Percentiles rank a stretch among this genome's conserved stretches.
Conservation (phyloP, 73 alveolate species). For the Paramecium octaurelia region DNA sequence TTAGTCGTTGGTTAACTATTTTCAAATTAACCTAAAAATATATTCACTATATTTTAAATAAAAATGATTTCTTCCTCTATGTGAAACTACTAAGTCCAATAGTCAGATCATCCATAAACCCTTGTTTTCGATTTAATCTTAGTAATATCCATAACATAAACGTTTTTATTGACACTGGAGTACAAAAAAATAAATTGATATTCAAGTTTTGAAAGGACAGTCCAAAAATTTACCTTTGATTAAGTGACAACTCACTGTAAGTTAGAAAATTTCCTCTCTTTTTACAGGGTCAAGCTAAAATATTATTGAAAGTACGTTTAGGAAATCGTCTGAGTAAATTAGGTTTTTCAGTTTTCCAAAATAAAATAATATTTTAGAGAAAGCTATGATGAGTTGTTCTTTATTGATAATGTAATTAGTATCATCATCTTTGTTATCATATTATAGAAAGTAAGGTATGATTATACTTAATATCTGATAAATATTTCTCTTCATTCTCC, state of each 20-base stretch:
- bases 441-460: background rate
- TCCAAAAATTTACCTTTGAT: background rate
- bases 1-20: constrained; percentile 36
- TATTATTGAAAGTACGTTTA: background rate
- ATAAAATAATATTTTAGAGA: background rate
- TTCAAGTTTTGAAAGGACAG: background rate
- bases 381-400: background rate
- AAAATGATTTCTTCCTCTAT: background rate
- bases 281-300: background rate
- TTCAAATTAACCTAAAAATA: background rate
- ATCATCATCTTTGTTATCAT: too few species aligned
- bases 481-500: background rate
- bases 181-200: background rate
- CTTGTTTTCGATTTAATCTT: background rate
- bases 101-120: background rate
- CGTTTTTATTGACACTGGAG: background rate
- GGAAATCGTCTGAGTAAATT: background rate
- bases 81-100: background rate
- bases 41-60: background rate
- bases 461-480: background rate
- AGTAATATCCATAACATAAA: background rate
- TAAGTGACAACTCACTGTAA: background rate
- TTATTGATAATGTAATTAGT: background rate
- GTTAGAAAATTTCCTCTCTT: background rate
- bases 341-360: background rate